Conservation (phyloP, 305 asterid species). For the Nicotiana rustica region DNA sequence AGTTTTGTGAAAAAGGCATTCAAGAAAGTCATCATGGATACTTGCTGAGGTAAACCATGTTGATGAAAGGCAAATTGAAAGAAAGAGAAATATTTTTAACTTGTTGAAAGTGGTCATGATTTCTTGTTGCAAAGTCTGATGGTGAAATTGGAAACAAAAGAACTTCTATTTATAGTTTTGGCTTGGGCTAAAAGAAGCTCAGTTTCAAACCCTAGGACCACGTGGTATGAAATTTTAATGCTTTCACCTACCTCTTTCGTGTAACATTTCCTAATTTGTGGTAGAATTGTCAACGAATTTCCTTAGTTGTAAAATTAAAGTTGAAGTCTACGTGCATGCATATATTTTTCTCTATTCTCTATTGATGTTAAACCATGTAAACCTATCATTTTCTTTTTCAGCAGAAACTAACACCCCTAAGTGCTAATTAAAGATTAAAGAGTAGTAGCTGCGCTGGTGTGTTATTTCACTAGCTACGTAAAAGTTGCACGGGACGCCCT, state of each 20-base stretch:
- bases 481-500: too few relatives aligned
- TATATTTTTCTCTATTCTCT: background rate
- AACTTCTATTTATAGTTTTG: background rate
- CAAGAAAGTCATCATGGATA: background rate
- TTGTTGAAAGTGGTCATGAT: background rate
- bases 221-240: background rate
- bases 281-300: background rate
- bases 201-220: conserved; percentile 4
- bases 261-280: background rate
- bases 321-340: background rate
- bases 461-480: too few relatives aligned
- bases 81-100: background rate
- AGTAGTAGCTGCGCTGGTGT: too few relatives aligned
- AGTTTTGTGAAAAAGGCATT: conserved; percentile 1
- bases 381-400: too few relatives aligned
- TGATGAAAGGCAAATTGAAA: background rate
- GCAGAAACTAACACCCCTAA: too few relatives aligned
- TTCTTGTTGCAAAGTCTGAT: background rate
- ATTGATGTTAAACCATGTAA: background rate
- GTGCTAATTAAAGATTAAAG: too few relatives aligned
- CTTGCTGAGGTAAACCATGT: background rate
- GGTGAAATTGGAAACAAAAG: background rate
- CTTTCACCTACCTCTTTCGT: background rate
- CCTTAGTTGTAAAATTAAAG: background rate
- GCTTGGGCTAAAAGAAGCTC: background rate